A percentile compares a stretch with the other conserved stretches of the same genome.
These are phyloP conservation scores for Pseudogymnoascus pannorum DNA, from an alignment of 2,329 filamentous ascomycete genomes.

Conservation along the genomic window DNA sequence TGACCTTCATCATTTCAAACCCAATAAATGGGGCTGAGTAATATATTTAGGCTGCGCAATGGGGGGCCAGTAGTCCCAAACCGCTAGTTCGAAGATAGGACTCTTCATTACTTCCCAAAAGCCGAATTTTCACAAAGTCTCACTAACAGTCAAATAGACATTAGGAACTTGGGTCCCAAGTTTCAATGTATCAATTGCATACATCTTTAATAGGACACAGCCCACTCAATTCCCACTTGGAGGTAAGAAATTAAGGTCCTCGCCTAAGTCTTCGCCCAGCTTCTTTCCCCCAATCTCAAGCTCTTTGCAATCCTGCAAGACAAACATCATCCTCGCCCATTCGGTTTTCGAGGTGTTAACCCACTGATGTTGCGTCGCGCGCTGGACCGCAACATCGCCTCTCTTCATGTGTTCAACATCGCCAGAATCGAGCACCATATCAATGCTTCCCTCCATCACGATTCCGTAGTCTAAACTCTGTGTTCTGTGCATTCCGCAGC, in stretches of 20 bases:
- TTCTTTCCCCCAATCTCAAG: conserved; percentile 4
- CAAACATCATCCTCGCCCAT: conserved; percentile 14
- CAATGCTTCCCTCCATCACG: conserved; percentile 12
- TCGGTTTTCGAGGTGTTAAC: conserved; percentile 9
- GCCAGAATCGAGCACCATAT: conserved; percentile 13
- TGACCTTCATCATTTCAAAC: neutral
- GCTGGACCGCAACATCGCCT: conserved; percentile 13
- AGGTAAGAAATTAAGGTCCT: neutral
- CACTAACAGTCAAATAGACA: too few species aligned
- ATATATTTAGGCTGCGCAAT: too few species aligned
- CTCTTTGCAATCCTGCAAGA: conserved; percentile 11
- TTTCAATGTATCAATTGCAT: too few species aligned
- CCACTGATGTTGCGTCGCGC: conserved; percentile 11
- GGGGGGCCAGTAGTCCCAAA: too few species aligned
- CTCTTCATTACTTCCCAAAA: too few species aligned
- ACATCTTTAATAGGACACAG: conserved; percentile 28
- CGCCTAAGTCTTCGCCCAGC: conserved; percentile 11
- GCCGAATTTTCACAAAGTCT: too few species aligned
- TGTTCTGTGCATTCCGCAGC: conserved; percentile 12
- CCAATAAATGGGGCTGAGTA: neutral
- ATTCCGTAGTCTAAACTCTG: conserved; percentile 14
- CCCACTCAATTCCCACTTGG: conserved; percentile 36
- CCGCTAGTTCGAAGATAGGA: too few species aligned
- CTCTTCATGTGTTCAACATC: neutral
- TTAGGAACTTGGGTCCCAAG: too few species aligned